Percentiles rank a stretch among this genome's conserved stretches.
These are phyloP conservation scores for Smallanthus sonchifolius DNA, from an alignment of 129 eudicot species.

Conservation along the genomic window DNA sequence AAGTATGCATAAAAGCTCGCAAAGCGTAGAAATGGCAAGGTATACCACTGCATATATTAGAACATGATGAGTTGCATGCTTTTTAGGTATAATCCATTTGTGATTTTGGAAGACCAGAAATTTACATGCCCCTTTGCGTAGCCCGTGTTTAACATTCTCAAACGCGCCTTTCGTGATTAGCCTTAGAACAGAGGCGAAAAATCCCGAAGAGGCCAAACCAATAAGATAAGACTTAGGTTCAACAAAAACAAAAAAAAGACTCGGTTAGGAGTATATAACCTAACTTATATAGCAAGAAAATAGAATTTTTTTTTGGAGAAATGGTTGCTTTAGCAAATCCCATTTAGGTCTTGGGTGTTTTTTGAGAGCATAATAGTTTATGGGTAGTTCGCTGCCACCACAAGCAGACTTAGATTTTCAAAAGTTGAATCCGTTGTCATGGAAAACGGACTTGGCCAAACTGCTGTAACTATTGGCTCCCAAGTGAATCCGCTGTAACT, in stretches of 20 bases:
- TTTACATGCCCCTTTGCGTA: conserved; percentile 15
- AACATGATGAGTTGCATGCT: not conserved
- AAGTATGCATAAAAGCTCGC: not conserved
- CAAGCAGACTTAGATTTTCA: too few relatives aligned
- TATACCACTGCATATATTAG: not conserved
- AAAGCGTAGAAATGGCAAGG: not conserved
- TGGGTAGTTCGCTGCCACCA: too few relatives aligned
- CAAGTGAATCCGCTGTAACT: too few relatives aligned
- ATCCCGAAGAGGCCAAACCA: not conserved
- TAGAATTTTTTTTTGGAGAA: too few relatives aligned
- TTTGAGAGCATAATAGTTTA: too few relatives aligned
- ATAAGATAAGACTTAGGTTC: not conserved
- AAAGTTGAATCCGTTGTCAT: too few relatives aligned
- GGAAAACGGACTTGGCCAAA: too few relatives aligned
- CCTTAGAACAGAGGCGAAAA: conserved; percentile 1
- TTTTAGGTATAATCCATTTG: not conserved
- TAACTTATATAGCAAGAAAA: not conserved
- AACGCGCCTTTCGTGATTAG: conserved; percentile 7
- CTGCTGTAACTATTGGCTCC: too few relatives aligned
- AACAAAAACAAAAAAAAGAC: not conserved
- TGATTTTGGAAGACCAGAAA: not conserved
- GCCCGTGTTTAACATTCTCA: not conserved
- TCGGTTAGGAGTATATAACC: not conserved
- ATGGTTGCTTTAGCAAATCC: too few relatives aligned
- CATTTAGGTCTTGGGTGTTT: too few relatives aligned